A percentile compares a stretch with the other conserved stretches of the same genome.
Conservation (phyloP, 768 basidiomycete genomes). For the Naganishia randhawae region DNA sequence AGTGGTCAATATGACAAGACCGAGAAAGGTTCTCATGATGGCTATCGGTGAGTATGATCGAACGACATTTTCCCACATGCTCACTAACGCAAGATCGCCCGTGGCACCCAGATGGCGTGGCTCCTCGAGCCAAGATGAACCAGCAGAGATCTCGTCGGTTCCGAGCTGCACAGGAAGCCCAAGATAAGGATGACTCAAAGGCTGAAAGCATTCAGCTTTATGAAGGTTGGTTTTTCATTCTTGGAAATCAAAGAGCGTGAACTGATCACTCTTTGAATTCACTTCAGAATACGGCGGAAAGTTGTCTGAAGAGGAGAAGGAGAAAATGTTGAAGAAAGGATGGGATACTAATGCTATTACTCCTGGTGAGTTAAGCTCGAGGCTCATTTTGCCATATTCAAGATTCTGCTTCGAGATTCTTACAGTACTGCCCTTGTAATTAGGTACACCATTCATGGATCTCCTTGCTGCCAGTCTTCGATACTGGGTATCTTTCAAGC, state of each 20-base stretch:
- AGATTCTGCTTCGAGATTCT: neutral
- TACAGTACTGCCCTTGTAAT: neutral
- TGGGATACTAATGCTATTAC: conserved; percentile 99
- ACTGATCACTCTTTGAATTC: neutral
- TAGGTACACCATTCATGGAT: conserved; percentile 89
- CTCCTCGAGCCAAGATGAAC: conserved; percentile 99
- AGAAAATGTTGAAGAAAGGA: conserved; percentile 65
- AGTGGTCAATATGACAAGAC: conserved; percentile 93
- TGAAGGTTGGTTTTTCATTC: conserved; percentile 61
- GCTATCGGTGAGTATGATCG: conserved; percentile 85
- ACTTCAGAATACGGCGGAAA: conserved; percentile 9
- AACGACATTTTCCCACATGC: neutral
- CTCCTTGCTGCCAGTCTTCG: conserved; percentile 79
- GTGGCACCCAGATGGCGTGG: conserved; percentile 74
- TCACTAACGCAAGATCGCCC: neutral
- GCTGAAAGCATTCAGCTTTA: conserved; percentile 76
- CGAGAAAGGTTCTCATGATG: conserved; percentile 93
- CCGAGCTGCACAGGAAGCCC: conserved; percentile 88
- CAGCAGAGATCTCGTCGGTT: conserved; percentile 97
- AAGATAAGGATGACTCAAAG: conserved; percentile 83
- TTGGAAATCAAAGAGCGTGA: neutral
- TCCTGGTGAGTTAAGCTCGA: conserved; percentile 58
- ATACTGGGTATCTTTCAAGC: conserved; percentile 94
- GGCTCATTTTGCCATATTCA: too few relatives aligned
- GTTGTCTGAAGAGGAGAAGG: conserved; percentile 4